These are phyloP conservation scores for Phaeosphaeriaceae sp. DNA, from an alignment of 2,329 filamentous ascomycete species.

Conservation along the genomic window DNA sequence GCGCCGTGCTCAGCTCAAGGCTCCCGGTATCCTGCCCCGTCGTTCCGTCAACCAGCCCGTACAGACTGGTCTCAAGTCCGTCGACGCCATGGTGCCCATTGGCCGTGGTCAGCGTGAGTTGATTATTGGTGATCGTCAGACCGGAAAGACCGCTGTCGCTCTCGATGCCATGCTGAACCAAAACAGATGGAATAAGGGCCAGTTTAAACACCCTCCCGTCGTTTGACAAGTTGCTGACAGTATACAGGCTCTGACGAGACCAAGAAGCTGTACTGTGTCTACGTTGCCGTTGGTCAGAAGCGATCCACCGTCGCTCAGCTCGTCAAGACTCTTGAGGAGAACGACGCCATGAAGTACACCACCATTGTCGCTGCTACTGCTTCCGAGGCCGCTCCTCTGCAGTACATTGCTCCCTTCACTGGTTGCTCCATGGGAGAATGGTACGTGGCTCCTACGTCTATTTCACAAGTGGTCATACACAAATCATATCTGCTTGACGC, in stretches of 20 bases:
- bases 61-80: conserved; percentile 98
- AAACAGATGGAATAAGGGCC: conserved; percentile 88
- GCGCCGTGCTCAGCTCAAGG: conserved; percentile 98
- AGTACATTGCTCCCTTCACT: conserved; percentile 70
- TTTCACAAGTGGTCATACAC: not conserved
- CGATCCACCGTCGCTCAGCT: conserved; percentile 98
- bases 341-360: conserved; percentile 98
- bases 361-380: conserved; percentile 94
- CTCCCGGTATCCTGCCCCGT: conserved; percentile 96
- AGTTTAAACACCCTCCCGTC: no score
- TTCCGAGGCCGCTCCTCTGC: conserved; percentile 78
- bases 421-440: conserved; percentile 56
- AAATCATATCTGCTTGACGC: not conserved
- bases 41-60: conserved; percentile 97
- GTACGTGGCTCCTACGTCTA: not conserved
- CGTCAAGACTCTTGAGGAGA: conserved; percentile 99
- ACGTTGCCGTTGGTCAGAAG: conserved; percentile 99
- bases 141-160: conserved; percentile 98
- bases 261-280: conserved; percentile 99
- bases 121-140: conserved; percentile 99
- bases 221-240: not conserved
- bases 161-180: conserved; percentile 99
- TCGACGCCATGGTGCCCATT: conserved; percentile 99
- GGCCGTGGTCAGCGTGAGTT: conserved; percentile 99
- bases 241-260: conserved; percentile 73